Percentiles rank a stretch among this genome's conserved stretches.
Evolutionary conservation across 129 eudicot species (phyloP).

Genomic region (Smallanthus sonchifolius): DNA sequence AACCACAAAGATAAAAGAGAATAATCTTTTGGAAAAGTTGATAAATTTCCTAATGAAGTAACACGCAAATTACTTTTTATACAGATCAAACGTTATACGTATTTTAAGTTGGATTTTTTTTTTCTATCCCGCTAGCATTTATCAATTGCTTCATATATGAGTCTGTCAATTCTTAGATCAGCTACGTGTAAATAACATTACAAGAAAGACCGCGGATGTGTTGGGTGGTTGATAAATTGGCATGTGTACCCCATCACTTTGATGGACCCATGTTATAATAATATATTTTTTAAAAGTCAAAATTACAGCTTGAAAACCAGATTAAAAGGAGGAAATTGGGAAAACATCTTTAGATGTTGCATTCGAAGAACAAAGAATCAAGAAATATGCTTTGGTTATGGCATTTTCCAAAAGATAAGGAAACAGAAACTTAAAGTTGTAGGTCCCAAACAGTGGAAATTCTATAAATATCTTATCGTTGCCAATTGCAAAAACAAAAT

Average conservation of each 20-base stretch:
- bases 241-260: conserved; percentile 15
- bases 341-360: not conserved
- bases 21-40: not conserved
- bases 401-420: conserved; percentile 9
- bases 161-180: not conserved
- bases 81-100: not conserved
- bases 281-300: conserved; percentile 6
- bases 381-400: not conserved
- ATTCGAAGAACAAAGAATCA: conserved; percentile 3
- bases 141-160: not conserved
- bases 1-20: not conserved
- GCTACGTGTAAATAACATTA: not conserved
- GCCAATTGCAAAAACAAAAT: not conserved
- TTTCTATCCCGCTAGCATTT: not conserved
- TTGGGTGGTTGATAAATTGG: not conserved
- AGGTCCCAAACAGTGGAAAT: conserved; percentile 1
- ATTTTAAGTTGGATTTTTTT: not conserved
- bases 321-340: conserved; percentile 15
- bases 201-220: not conserved
- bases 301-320: conserved; percentile 18
- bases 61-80: not conserved
- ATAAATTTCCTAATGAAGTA: too few relatives aligned
- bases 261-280: not conserved
- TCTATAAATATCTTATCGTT: conserved; percentile 1
- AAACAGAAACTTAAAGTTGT: not conserved